Evolutionary conservation across 257 asterid genomes (phyloP).

Genomic region (Solanum chaucha): DNA sequence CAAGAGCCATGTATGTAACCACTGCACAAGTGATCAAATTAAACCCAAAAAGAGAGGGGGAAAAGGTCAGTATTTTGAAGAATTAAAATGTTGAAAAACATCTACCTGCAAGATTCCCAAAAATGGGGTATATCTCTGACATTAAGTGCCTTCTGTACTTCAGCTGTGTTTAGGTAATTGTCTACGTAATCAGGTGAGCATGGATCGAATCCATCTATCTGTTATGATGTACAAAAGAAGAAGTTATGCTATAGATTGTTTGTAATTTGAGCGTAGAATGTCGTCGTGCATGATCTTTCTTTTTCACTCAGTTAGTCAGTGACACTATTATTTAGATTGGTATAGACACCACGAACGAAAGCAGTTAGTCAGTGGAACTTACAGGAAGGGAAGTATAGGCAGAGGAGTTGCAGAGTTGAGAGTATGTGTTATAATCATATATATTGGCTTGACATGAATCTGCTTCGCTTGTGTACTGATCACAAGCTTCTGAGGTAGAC

Average conservation of each 20-base stretch:
- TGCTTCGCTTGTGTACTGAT: constrained; percentile 2
- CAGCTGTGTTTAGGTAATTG: constrained; percentile 32
- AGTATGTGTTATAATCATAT: constrained; percentile 31
- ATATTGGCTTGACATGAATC: constrained; percentile 6
- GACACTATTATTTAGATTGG: background rate
- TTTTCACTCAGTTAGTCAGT: background rate
- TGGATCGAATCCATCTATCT: constrained; percentile 44
- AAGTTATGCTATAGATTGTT: background rate
- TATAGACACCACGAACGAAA: background rate
- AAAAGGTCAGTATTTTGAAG: too few relatives aligned
- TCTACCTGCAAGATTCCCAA: constrained; percentile 47
- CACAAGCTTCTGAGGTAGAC: constrained; percentile 11
- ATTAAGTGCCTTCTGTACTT: constrained; percentile 47
- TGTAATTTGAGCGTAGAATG: background rate
- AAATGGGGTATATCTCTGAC: constrained; percentile 25
- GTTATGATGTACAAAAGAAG: background rate
- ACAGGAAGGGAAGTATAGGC: background rate
- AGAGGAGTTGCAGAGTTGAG: constrained; percentile 33
- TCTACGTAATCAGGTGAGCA: constrained; percentile 27
- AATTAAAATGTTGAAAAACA: background rate
- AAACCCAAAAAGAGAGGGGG: background rate
- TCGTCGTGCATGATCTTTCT: background rate
- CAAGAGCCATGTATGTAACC: background rate
- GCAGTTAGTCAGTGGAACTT: background rate
- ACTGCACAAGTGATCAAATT: constrained; percentile 4